Evolutionary conservation across 305 asterid genomes (phyloP), one percentile per base, ranked within the genome.

Genomic region (Lippia alba): DNA sequence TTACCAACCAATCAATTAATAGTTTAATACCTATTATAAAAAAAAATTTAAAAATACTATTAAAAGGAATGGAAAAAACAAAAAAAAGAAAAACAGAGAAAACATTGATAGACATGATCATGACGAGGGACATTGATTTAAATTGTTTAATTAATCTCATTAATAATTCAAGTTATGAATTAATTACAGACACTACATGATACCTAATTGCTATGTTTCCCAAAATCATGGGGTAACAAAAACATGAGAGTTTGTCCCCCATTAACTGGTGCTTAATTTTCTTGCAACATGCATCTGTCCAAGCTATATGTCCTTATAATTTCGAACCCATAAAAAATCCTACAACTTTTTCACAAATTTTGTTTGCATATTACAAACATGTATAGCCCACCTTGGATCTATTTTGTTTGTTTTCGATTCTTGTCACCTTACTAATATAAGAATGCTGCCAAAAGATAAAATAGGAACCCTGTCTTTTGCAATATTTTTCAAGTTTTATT

Each of bases 301-400:
- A 20, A 45, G 65, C 34, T 68, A 44, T 68, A 44, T 30, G 46
- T 66, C 71, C 36, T 66, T 36, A 24, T 24, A 24, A 51, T 66
- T 51, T 40, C 18, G 16, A 24, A 41, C 55, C 40, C 24, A 8
- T 12, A 48, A 67, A 41, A 48, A 50, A 11, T 24, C 30, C 30
- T 24, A 24, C 30, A 24, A 24, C 30, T 24, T 24, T 24, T 24
- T 19, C 19, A 5, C 44, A 34, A 4, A 30, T 62, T 36, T 7
- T 44, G 6, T 56, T 17, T 3, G 67, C 34, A 45, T 36, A 50
- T 70, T 70, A 11, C 61, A 18, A 60, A 69, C 61, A 49, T 33
- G 60, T 41, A 18, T 70, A 61, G 62, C 75, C 75, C 68, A 70
- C 75, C 44, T 33, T 61, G 15, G 32, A 59, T 59, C 46, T 59